Percentiles rank a stretch among this genome's conserved stretches.
Conservation (phyloP, 2,329 filamentous ascomycete genomes). For the Colletotrichum tabaci region DNA sequence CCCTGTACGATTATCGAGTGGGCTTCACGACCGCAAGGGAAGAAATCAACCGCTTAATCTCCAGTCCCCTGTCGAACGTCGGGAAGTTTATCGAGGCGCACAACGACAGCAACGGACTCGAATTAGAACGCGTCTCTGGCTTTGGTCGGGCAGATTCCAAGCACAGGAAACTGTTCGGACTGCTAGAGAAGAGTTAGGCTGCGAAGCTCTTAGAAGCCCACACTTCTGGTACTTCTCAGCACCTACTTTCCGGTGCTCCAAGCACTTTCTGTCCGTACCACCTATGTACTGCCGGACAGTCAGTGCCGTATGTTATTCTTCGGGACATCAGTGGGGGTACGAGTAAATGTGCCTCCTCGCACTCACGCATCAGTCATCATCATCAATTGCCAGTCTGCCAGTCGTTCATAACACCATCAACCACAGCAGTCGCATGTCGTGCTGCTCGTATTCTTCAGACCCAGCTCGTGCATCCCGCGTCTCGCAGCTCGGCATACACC, state of each 20-base stretch:
- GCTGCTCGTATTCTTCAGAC: conserved; percentile 13
- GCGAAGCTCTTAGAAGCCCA: neutral
- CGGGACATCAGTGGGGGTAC: too few relatives aligned
- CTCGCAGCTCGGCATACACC: conserved; percentile 3
- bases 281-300: too few relatives aligned
- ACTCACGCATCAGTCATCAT: neutral
- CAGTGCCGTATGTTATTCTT: too few relatives aligned
- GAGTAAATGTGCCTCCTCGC: too few relatives aligned
- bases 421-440: neutral
- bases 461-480: neutral
- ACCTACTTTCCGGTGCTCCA: neutral
- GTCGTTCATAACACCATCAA: neutral
- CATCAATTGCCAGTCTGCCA: neutral
- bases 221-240: neutral
- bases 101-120: too few relatives aligned
- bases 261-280: too few relatives aligned
- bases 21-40: neutral
- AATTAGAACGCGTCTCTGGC: too few relatives aligned
- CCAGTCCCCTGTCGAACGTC: too few relatives aligned
- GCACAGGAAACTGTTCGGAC: too few relatives aligned
- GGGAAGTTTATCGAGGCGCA: too few relatives aligned
- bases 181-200: too few relatives aligned
- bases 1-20: neutral
- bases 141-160: neutral
- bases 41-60: too few relatives aligned